A percentile compares a stretch with the other conserved stretches of the same genome.
Conservation (phyloP, 176 grass and related monocot genomes). For the Neostapfia colusana region DNA sequence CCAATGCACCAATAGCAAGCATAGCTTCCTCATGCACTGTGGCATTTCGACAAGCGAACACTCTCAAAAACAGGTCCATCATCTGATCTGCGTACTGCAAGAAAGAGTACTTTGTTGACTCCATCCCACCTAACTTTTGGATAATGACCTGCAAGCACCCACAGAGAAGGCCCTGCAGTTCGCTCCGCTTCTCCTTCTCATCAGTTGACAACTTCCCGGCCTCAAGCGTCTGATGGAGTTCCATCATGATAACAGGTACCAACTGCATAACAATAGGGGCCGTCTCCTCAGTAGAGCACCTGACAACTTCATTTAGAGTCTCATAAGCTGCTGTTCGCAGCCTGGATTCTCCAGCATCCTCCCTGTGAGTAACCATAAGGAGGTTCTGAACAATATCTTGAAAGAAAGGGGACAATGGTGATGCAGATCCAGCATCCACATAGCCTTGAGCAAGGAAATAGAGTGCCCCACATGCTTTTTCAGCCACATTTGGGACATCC, state of each 20-base stretch:
- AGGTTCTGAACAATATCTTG: constrained; percentile 83
- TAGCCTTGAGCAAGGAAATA: constrained; percentile 90
- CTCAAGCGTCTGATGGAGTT: constrained; percentile 76
- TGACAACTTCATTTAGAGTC: constrained; percentile 82
- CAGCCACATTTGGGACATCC: constrained; percentile 91
- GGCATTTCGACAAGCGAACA: constrained; percentile 74
- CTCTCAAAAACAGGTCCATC: constrained; percentile 85
- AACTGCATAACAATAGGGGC: constrained; percentile 75
- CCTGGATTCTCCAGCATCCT: constrained; percentile 66
- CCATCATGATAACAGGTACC: constrained; percentile 76
- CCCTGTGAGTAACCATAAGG: constrained; percentile 72
- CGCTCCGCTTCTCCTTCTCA: constrained; percentile 78
- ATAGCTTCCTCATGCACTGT: constrained; percentile 92
- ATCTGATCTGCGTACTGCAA: constrained; percentile 83
- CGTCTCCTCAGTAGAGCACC: constrained; percentile 72
- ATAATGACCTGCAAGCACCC: constrained; percentile 85
- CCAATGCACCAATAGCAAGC: constrained; percentile 88
- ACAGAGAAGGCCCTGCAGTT: constrained; percentile 79
- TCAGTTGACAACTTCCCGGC: constrained; percentile 68
- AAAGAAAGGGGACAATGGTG: constrained; percentile 72
- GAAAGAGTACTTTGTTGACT: constrained; percentile 72
- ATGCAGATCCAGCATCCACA: constrained; percentile 62
- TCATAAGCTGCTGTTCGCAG: constrained; percentile 82
- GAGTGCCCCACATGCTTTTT: constrained; percentile 83
- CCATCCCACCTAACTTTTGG: constrained; percentile 75